A percentile compares a stretch with the other conserved stretches of the same genome.
These are phyloP conservation scores for Plantago ovata DNA, from an alignment of 257 asterid species.

Conservation along the genomic window DNA sequence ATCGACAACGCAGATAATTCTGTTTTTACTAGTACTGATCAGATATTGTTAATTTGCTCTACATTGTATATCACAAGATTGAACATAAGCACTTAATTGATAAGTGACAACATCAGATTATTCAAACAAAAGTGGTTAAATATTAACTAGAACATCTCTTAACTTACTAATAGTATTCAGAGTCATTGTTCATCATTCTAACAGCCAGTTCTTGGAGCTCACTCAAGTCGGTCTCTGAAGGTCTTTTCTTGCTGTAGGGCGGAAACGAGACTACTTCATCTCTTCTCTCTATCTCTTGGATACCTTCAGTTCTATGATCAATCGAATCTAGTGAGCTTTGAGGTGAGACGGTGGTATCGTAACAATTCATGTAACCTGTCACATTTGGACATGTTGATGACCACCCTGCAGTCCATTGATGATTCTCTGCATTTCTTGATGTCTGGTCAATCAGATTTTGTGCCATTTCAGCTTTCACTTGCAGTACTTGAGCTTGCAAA, in stretches of 20 bases:
- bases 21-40: too few species aligned
- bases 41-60: too few species aligned
- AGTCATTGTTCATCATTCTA: slow-evolving; percentile 64
- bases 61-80: too few species aligned
- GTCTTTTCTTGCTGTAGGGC: slow-evolving; percentile 41
- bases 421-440: slow-evolving; percentile 33
- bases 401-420: slow-evolving; percentile 40
- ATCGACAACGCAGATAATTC: too few species aligned
- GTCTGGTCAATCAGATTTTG: slow-evolving; percentile 45
- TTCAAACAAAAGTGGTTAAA: neutral
- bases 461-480: slow-evolving; percentile 58
- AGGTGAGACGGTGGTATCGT: slow-evolving; percentile 42
- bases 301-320: slow-evolving; percentile 26
- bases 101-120: slow-evolving; percentile 12
- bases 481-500: slow-evolving; percentile 78
- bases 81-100: too few species aligned
- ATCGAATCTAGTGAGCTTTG: slow-evolving; percentile 69
- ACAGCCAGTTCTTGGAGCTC: slow-evolving; percentile 88
- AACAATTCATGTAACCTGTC: slow-evolving; percentile 26
- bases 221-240: slow-evolving; percentile 61
- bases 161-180: neutral
- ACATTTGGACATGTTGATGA: slow-evolving; percentile 11
- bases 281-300: slow-evolving; percentile 38
- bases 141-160: neutral
- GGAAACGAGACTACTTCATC: slow-evolving; percentile 28